phyloP scores from a whole-genome alignment of 2,329 filamentous ascomycete genomes.

The Apiospora aurea region DNA sequence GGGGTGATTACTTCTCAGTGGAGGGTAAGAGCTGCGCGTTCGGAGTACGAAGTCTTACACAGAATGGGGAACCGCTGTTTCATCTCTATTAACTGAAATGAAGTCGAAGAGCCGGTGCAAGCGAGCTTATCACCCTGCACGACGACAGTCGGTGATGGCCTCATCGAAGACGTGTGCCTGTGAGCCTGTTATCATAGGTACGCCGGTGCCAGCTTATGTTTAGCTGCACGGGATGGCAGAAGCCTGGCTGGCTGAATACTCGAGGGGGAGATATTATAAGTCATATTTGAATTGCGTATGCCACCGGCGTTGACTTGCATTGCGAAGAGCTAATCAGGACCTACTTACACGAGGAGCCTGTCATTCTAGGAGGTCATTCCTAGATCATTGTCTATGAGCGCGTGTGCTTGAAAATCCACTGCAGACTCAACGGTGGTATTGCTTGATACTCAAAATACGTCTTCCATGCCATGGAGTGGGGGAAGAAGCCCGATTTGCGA shows the following conservation, averaged over 20 bases:
- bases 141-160: background rate
- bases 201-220: background rate
- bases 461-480: too few species aligned
- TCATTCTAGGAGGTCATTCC: too few species aligned
- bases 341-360: background rate
- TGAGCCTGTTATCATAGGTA: background rate
- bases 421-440: too few species aligned
- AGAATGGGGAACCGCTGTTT: too few species aligned
- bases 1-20: too few species aligned
- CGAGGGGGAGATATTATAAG: background rate
- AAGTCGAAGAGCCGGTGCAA: background rate
- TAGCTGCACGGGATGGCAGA: background rate
- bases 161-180: background rate
- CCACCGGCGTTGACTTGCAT: background rate
- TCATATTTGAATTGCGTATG: background rate
- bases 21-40: too few species aligned
- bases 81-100: background rate
- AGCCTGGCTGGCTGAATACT: too few species aligned
- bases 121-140: background rate
- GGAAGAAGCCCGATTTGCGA: too few species aligned
- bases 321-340: background rate
- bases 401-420: too few species aligned
- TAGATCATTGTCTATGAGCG: too few species aligned
- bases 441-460: too few species aligned
- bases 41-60: too few species aligned